phyloP scores from a whole-genome alignment of 2,329 filamentous ascomycete genomes.

The Zymoseptoria ardabiliae region DNA sequence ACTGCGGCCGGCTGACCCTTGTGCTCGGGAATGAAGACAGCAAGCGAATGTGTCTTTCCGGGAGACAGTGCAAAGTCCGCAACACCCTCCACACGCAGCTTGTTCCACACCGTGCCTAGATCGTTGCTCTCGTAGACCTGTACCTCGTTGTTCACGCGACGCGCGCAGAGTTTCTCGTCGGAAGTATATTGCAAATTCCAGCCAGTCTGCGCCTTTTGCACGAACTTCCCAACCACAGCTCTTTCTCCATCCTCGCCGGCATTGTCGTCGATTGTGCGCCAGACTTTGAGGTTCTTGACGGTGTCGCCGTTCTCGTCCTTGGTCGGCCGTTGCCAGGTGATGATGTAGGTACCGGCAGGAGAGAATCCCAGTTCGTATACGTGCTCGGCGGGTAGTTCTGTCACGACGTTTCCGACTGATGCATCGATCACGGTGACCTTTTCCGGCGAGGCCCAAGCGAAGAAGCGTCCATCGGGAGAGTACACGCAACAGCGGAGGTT shows the following conservation, averaged over 20 bases:
- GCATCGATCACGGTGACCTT: slow-evolving; percentile 80
- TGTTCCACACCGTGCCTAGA: slow-evolving; percentile 85
- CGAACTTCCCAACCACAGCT: slow-evolving; percentile 72
- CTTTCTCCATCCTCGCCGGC: slow-evolving; percentile 58
- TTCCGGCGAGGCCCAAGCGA: slow-evolving; percentile 87
- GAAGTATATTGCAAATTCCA: slow-evolving; percentile 97
- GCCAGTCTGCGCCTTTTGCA: slow-evolving; percentile 89
- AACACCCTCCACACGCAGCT: slow-evolving; percentile 85
- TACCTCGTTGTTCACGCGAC: slow-evolving; percentile 91
- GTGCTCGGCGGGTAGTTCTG: slow-evolving; percentile 68
- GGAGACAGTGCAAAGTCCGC: slow-evolving; percentile 83
- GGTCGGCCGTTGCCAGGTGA: slow-evolving; percentile 88
- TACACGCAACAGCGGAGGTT: slow-evolving; percentile 93
- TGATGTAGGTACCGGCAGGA: slow-evolving; percentile 81
- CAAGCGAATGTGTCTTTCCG: slow-evolving; percentile 82
- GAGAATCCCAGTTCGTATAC: slow-evolving; percentile 96
- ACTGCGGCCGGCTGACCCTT: slow-evolving; percentile 89
- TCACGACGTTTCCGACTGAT: slow-evolving; percentile 64
- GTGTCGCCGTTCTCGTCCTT: slow-evolving; percentile 94
- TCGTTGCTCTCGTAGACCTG: slow-evolving; percentile 92
- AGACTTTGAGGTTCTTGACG: slow-evolving; percentile 94
- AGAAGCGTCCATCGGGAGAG: slow-evolving; percentile 91
- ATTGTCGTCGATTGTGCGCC: slow-evolving; percentile 69
- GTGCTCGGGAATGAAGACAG: slow-evolving; percentile 89
- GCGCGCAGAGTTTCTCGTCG: slow-evolving; percentile 89